Conservation (phyloP, 345 rosid genomes). For the Trapa bicornis region DNA sequence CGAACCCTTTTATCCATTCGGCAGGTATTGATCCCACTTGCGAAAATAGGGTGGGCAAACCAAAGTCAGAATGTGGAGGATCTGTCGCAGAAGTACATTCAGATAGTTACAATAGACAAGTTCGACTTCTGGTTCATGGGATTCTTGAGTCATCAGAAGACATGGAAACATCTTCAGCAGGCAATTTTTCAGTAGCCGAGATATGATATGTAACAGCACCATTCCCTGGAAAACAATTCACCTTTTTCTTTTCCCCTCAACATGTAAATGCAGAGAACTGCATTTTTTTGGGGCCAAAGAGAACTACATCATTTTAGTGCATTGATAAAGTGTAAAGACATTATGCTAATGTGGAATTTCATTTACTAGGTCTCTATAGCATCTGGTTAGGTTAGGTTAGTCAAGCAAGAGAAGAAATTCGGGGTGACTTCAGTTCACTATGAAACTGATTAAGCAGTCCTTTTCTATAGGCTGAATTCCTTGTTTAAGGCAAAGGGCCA, state of each 20-base stretch:
- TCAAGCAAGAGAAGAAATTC: too few species aligned
- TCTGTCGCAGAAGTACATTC: slow-evolving; percentile 18
- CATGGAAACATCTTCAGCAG: slow-evolving; percentile 16
- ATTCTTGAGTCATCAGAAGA: slow-evolving; percentile 24
- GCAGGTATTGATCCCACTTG: slow-evolving; percentile 26
- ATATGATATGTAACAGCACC: background rate
- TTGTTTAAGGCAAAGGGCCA: too few species aligned
- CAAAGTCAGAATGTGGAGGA: slow-evolving; percentile 18
- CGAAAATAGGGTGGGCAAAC: slow-evolving; percentile 13
- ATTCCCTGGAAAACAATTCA: background rate
- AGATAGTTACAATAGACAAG: slow-evolving; percentile 16
- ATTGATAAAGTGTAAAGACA: too few species aligned
- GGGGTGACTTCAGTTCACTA: too few species aligned
- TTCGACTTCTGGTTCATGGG: slow-evolving; percentile 35
- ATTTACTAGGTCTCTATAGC: too few species aligned
- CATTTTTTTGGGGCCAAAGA: too few species aligned
- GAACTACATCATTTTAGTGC: too few species aligned
- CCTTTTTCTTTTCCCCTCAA: background rate
- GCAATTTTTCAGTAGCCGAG: slow-evolving; percentile 10
- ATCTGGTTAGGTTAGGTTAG: too few species aligned
- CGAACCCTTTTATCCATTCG: background rate
- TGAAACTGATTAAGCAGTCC: too few species aligned
- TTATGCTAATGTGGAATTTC: too few species aligned
- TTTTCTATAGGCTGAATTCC: too few species aligned
- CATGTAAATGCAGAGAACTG: too few species aligned